phyloP scores from a whole-genome alignment of 2,329 filamentous ascomycete genomes.

The Diaporthe capsici region DNA sequence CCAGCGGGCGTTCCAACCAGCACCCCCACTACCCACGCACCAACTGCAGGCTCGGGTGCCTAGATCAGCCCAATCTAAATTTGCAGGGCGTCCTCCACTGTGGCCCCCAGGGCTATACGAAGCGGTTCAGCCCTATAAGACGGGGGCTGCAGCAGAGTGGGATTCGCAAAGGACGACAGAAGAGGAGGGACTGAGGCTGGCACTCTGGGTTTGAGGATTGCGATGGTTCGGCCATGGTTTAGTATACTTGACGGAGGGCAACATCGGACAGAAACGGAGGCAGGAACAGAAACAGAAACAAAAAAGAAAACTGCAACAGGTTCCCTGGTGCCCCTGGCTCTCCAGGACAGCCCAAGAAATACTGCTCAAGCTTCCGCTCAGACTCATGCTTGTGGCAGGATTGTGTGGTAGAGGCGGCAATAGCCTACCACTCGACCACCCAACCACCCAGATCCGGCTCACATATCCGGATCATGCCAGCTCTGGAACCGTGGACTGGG shows the following conservation, averaged over 20 bases:
- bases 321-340: slow-evolving; percentile 9
- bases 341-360: not conserved
- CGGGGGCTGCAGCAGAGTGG: slow-evolving; percentile 10
- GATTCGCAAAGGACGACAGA: slow-evolving; percentile 15
- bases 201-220: not conserved
- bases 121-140: slow-evolving; percentile 21
- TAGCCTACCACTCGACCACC: slow-evolving; percentile 12
- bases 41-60: not conserved
- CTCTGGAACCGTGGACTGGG: not conserved
- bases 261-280: slow-evolving; percentile 21
- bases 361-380: slow-evolving; percentile 28
- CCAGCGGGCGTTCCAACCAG: slow-evolving; percentile 24
- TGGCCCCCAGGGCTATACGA: slow-evolving; percentile 11
- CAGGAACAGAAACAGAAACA: not conserved
- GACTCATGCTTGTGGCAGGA: slow-evolving; percentile 22
- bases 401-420: slow-evolving; percentile 17
- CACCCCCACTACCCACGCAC: slow-evolving; percentile 14
- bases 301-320: not conserved
- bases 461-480: slow-evolving; percentile 27
- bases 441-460: slow-evolving; percentile 9
- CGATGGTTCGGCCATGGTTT: slow-evolving; percentile 13
- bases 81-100: slow-evolving; percentile 20
- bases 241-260: slow-evolving; percentile 10
- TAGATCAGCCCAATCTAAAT: slow-evolving; percentile 25
- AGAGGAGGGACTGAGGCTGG: slow-evolving; percentile 16